Percentiles rank a stretch among this genome's conserved stretches.
These are phyloP conservation scores for Globisporangium splendens DNA, from an alignment of 352 stramenopile species.

Conservation along the genomic window DNA sequence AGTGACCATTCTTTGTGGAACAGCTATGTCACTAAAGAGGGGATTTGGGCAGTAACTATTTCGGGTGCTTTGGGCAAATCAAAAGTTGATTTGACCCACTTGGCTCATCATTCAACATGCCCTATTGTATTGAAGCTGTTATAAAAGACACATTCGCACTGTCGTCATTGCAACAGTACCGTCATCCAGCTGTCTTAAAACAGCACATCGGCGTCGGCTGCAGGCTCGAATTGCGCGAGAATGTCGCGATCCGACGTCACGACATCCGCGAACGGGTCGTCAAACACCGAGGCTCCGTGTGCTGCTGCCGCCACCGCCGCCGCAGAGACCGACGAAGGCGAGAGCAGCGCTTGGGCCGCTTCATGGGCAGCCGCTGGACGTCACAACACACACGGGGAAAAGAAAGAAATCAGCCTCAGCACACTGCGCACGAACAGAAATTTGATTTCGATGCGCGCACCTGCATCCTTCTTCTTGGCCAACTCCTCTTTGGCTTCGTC, in stretches of 20 bases:
- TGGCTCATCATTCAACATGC: background rate
- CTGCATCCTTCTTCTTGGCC: conserved; percentile 49
- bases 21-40: background rate
- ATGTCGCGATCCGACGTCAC: conserved; percentile 74
- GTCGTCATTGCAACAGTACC: no score
- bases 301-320: conserved; percentile 8
- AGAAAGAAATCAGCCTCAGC: background rate
- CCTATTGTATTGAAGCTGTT: conserved; percentile 14
- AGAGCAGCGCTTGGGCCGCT: conserved; percentile 12
- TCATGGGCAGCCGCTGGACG: background rate
- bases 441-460: conserved; percentile 15
- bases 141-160: conserved; percentile 8
- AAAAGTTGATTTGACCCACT: background rate
- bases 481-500: conserved; percentile 73
- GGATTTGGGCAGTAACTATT: background rate
- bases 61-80: no score
- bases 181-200: conserved; percentile 39
- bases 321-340: conserved; percentile 11
- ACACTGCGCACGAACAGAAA: background rate
- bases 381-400: background rate
- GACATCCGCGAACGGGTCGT: conserved; percentile 71
- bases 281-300: conserved; percentile 25
- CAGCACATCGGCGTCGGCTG: conserved; percentile 73
- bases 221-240: conserved; percentile 72
- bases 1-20: background rate